Evolutionary conservation across 2,329 filamentous ascomycete species (phyloP).

Genomic region (Neonectria coccinea): DNA sequence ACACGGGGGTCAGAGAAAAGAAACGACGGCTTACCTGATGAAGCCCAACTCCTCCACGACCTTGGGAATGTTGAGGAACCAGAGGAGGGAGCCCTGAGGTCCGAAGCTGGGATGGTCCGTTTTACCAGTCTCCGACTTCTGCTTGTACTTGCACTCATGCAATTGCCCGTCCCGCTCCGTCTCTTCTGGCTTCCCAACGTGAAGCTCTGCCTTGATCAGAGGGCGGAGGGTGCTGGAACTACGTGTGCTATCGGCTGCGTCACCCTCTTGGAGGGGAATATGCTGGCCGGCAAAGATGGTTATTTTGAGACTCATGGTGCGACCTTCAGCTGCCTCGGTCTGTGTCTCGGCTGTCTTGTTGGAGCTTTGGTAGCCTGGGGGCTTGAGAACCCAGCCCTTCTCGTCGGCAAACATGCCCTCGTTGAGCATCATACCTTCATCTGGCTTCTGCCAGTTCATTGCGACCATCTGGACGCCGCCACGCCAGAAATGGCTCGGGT

Average conservation of each 20-base stretch:
- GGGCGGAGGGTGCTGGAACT: conserved; percentile 66
- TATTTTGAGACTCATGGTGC: conserved; percentile 75
- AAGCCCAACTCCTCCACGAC: conserved; percentile 79
- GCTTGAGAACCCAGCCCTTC: conserved; percentile 88
- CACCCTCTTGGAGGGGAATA: conserved; percentile 57
- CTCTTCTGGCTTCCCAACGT: conserved; percentile 73
- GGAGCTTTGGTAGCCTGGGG: conserved; percentile 73
- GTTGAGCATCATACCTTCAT: conserved; percentile 95
- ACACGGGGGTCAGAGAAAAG: conserved; percentile 8
- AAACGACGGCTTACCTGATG: conserved; percentile 68
- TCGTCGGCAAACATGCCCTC: conserved; percentile 95
- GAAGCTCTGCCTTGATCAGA: conserved; percentile 82
- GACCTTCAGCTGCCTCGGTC: conserved; percentile 59
- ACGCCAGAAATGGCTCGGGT: conserved; percentile 91
- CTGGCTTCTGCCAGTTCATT: conserved; percentile 96
- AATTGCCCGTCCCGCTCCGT: conserved; percentile 44
- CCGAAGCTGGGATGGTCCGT: conserved; percentile 75
- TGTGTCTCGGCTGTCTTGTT: conserved; percentile 56
- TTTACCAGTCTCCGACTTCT: conserved; percentile 65
- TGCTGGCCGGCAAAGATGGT: conserved; percentile 82
- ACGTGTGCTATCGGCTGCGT: conserved; percentile 48
- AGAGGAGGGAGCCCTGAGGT: conserved; percentile 61
- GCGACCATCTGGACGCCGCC: conserved; percentile 97
- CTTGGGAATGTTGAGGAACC: conserved; percentile 68
- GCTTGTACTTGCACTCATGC: conserved; percentile 69